phyloP scores from a whole-genome alignment of 805 yeast genomes.

The Maudiozyma serrabonitensis region DNA sequence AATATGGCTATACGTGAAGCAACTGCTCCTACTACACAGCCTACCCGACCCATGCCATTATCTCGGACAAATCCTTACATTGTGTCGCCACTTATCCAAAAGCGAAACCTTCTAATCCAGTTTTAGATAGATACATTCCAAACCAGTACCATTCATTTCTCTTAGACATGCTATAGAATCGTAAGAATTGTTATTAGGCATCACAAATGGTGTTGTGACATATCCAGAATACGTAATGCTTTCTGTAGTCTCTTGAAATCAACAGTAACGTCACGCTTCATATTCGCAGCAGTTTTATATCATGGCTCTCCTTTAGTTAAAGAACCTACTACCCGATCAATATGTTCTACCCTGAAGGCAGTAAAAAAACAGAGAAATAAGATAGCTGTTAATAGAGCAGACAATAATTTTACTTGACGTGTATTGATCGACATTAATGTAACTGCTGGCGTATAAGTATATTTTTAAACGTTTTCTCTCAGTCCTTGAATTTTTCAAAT shows the following conservation, averaged over 20 bases:
- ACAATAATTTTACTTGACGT: not conserved
- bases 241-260: not conserved
- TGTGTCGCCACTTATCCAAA: not conserved
- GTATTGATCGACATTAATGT: not conserved
- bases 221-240: not conserved
- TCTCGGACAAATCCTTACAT: not conserved
- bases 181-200: too few species aligned
- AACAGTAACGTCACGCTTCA: not conserved
- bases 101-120: not conserved
- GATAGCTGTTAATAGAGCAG: not conserved
- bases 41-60: not conserved
- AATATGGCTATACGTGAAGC: not conserved
- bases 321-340: not conserved
- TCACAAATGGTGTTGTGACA: not conserved
- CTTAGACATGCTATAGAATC: not conserved
- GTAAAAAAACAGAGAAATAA: not conserved
- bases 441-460: not conserved
- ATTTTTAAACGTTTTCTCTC: too few species aligned
- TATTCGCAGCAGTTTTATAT: not conserved
- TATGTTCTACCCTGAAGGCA: not conserved
- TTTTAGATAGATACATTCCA: not conserved
- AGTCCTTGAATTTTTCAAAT: too few species aligned
- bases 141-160: not conserved
- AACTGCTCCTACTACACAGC: not conserved
- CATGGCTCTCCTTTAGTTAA: not conserved